Base-by-base conservation (phyloP, 208 protist species). In the Trypanosoma caninum region DNA sequence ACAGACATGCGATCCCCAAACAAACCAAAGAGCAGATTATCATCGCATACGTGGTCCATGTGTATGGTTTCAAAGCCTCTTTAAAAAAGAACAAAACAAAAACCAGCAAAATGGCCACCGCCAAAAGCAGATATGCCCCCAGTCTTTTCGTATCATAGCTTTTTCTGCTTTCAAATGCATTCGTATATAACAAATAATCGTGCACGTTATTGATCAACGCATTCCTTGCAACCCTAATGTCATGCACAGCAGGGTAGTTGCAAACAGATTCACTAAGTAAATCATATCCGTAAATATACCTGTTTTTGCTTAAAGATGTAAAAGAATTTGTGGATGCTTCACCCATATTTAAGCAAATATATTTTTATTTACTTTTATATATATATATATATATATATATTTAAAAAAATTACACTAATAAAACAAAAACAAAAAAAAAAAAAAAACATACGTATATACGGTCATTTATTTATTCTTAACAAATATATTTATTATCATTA, bases 281-380 rank as follows among this genome's bases (percentile, higher is more conserved):
- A 56, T 86, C 83, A 76, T 94, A 94, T 5, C 80, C 76, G 65
- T 89, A 87, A 30, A 71, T 45, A 34, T 76, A 78, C 35, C 59
- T 44, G 33, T 53, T 62, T 7, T 59, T 50, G 0, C 38, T 28
- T 41, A 54, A 9, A 14, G 44, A 47, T 22, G 5, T 52, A 66
- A 8, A 13, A 47, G 52, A 46, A 53, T 66, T 37, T 22, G 41
- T 62, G 34, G 60, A 34, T 0, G 27, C 13, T 28, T 41, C n/a
- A 31, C 25, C 59, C 51, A 47, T 57, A 31, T 25, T 46, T 61
- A 40, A 51, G 60, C 9, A 61, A 57, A 69, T 18, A 45, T 38
- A 40, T 48, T 46, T 18, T 31, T 31, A 63, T 30, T 46, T 52
- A 53, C 8, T 69, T 50, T 25, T 30, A 23, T 9, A 47, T 13